Conservation (phyloP, 192 early-diverging fungal species). For the Geranomyces michiganensis region DNA sequence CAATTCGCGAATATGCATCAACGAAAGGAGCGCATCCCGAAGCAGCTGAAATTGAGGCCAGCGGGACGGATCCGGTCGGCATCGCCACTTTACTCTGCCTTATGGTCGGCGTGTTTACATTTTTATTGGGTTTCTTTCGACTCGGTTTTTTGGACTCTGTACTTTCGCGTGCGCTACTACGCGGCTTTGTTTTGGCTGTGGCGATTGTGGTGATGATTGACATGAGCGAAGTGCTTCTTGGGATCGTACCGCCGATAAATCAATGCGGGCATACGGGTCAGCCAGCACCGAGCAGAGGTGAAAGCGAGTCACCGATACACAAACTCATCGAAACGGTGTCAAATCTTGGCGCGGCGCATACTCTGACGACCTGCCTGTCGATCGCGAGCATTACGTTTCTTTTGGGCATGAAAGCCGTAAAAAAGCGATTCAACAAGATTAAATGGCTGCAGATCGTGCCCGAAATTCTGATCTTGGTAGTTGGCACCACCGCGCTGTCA, state of each 20-base stretch:
- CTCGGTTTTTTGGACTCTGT: slow-evolving; percentile 98
- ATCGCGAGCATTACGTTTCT: slow-evolving; percentile 72
- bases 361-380: slow-evolving; percentile 72
- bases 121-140: slow-evolving; percentile 91
- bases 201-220: slow-evolving; percentile 91
- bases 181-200: slow-evolving; percentile 95
- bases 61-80: slow-evolving; percentile 36
- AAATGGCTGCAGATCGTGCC: slow-evolving; percentile 78
- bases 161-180: slow-evolving; percentile 86
- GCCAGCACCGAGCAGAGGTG: background rate
- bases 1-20: slow-evolving; percentile 58
- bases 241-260: slow-evolving; percentile 40
- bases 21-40: slow-evolving; percentile 10
- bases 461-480: slow-evolving; percentile 88
- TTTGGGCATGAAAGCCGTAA: slow-evolving; percentile 56
- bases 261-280: slow-evolving; percentile 10
- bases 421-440: slow-evolving; percentile 47
- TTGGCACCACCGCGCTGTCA: slow-evolving; percentile 71
- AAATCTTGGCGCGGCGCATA: slow-evolving; percentile 69
- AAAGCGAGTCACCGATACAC: slow-evolving; percentile 78
- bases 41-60: background rate
- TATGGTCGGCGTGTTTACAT: slow-evolving; percentile 92
- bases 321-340: slow-evolving; percentile 70
- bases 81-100: slow-evolving; percentile 72
- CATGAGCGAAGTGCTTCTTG: slow-evolving; percentile 79